Percentiles rank a stretch among this genome's conserved stretches.
These are phyloP conservation scores for Fusarium sp. DNA, from an alignment of 2,329 filamentous ascomycete genomes.

Conservation along the genomic window DNA sequence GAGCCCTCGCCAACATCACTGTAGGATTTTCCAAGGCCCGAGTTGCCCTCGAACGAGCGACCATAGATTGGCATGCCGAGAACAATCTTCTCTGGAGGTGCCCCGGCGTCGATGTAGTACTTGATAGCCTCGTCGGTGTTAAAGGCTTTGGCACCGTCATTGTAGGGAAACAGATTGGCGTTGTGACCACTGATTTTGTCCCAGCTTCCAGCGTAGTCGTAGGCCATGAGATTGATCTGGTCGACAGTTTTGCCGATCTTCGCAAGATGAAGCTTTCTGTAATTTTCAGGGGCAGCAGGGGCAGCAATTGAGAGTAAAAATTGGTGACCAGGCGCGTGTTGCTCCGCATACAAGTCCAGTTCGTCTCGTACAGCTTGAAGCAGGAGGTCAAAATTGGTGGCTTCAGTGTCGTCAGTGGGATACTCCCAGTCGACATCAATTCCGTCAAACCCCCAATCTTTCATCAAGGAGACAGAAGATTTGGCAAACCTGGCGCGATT, in stretches of 20 bases:
- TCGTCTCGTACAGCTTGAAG: conserved; percentile 32
- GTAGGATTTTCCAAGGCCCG: conserved; percentile 30
- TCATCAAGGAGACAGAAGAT: conserved; percentile 35
- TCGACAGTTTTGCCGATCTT: conserved; percentile 22
- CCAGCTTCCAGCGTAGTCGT: conserved; percentile 33
- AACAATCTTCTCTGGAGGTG: conserved; percentile 28
- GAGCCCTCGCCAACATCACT: conserved; percentile 31
- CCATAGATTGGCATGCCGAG: conserved; percentile 40
- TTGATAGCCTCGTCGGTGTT: conserved; percentile 27
- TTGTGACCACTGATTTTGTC: conserved; percentile 49
- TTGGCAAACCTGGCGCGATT: conserved; percentile 30
- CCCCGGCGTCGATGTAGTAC: conserved; percentile 26
- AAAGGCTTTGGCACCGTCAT: conserved; percentile 6
- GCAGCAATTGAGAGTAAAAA: conserved; percentile 36
- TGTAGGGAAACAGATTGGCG: conserved; percentile 56
- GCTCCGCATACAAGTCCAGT: conserved; percentile 21
- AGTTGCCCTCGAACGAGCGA: conserved; percentile 32
- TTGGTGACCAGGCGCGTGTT: conserved; percentile 13
- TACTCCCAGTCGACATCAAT: conserved; percentile 40
- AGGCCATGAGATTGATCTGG: conserved; percentile 37
- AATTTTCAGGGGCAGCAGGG: conserved; percentile 24
- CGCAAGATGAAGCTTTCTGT: conserved; percentile 29
- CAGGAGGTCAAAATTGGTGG: conserved; percentile 32
- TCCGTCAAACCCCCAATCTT: conserved; percentile 38
- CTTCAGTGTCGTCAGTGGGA: conserved; percentile 22